Evolutionary conservation across 1,284 basidiomycete species (phyloP).

Genomic region (Melampsora larici-populina): DNA sequence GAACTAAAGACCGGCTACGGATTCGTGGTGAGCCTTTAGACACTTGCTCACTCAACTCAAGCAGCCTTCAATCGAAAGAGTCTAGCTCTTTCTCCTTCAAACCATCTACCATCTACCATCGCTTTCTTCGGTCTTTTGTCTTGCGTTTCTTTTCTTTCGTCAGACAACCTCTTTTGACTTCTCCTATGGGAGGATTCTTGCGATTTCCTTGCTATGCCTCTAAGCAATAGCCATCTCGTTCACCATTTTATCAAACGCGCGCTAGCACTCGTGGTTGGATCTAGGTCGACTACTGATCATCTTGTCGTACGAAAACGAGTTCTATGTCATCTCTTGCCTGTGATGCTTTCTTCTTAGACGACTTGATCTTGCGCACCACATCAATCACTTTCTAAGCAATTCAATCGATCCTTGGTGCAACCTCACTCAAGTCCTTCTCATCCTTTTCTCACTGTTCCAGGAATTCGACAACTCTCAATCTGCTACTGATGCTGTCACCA

Average conservation of each 20-base stretch:
- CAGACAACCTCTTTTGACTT: neutral
- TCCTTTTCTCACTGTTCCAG: conserved; percentile 54
- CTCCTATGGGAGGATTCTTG: neutral
- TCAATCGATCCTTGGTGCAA: conserved; percentile 1
- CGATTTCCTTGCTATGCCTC: neutral
- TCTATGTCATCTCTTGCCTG: neutral
- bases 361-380: neutral
- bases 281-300: conserved; percentile 3
- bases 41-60: neutral
- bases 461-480: conserved; percentile 75
- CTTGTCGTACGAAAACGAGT: neutral
- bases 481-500: conserved; percentile 75
- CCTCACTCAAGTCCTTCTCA: neutral
- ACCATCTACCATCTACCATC: conserved; percentile 44
- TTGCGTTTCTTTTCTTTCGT: neutral
- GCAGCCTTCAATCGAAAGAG: neutral
- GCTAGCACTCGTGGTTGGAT: neutral
- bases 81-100: neutral
- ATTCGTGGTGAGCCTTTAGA: conserved; percentile 42
- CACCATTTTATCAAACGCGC: neutral
- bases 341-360: neutral
- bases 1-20: conserved; percentile 69
- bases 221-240: neutral
- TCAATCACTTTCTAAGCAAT: conserved; percentile 1
- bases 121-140: neutral